Percentiles rank a stretch among this genome's conserved stretches.
Conservation (phyloP, 108 stramenopile species). For the Chaetoceros tenuissimus region DNA sequence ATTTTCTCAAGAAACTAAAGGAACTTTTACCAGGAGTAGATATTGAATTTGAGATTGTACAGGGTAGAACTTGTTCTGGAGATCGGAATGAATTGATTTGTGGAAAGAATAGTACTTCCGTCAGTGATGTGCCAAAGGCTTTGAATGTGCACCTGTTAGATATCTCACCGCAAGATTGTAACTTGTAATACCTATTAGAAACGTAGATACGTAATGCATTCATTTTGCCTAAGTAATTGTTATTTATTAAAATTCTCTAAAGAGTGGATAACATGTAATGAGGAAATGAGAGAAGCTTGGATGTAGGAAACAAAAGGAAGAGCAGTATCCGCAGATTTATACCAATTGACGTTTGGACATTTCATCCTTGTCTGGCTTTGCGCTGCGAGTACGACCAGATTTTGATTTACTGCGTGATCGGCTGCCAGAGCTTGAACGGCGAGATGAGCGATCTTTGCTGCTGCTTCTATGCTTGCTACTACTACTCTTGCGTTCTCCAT, state of each 20-base stretch:
- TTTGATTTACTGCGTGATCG: background rate
- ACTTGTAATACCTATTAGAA: no score
- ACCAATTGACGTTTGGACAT: background rate
- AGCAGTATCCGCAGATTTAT: background rate
- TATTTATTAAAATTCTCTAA: no score
- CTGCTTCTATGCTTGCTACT: background rate
- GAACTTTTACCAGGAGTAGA: slow-evolving; percentile 18
- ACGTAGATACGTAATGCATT: no score
- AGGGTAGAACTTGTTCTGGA: slow-evolving; percentile 39
- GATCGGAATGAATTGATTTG: slow-evolving; percentile 49
- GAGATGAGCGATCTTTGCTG: background rate
- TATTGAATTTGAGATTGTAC: slow-evolving; percentile 25
- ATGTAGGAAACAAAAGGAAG: background rate
- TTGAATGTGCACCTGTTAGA: slow-evolving; percentile 39
- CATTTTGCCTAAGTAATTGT: no score
- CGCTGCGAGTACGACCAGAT: background rate
- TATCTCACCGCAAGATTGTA: slow-evolving; percentile 11
- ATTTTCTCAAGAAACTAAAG: slow-evolving; percentile 36
- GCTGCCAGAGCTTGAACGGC: background rate
- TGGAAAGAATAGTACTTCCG: slow-evolving; percentile 32
- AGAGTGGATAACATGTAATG: no score
- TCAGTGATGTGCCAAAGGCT: slow-evolving; percentile 25
- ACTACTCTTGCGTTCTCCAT: background rate
- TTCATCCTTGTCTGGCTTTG: background rate
- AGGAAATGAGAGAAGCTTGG: background rate